phyloP scores from a whole-genome alignment of 805 yeast genomes.

The Saturnispora halmiae region DNA sequence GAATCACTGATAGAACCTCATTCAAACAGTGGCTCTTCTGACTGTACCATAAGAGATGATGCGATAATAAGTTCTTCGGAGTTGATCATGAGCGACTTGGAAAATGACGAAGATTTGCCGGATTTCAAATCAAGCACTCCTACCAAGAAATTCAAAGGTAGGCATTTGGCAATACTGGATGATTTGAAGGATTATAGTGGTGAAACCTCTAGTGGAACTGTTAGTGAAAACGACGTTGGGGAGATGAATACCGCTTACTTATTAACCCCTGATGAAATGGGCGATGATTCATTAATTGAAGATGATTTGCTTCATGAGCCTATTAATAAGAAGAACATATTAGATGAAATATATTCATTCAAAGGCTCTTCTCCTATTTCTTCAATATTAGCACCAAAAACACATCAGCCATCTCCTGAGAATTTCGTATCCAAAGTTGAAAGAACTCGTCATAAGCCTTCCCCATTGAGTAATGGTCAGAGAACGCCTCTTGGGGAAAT shows the following conservation, averaged over 20 bases:
- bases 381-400: not conserved
- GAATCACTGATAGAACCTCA: slow-evolving; percentile 4
- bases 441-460: slow-evolving; percentile 6
- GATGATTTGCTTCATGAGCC: slow-evolving; percentile 1
- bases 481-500: slow-evolving; percentile 6
- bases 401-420: slow-evolving; percentile 6
- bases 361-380: not conserved
- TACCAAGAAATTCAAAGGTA: slow-evolving; percentile 3
- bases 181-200: slow-evolving; percentile 4
- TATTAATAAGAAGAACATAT: slow-evolving; percentile 11
- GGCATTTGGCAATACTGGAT: slow-evolving; percentile 1
- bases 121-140: slow-evolving; percentile 8
- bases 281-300: not conserved
- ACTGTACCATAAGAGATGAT: not conserved
- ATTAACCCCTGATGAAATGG: slow-evolving; percentile 2
- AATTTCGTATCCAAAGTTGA: slow-evolving; percentile 9
- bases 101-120: slow-evolving; percentile 3
- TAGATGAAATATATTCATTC: slow-evolving; percentile 15
- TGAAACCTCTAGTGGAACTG: slow-evolving; percentile 10
- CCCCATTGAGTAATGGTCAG: slow-evolving; percentile 8
- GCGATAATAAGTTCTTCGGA: slow-evolving; percentile 8
- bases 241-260: slow-evolving; percentile 14
- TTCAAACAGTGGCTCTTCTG: not conserved
- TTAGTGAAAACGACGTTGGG: slow-evolving; percentile 24
- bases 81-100: slow-evolving; percentile 7